These are phyloP conservation scores for Termitomyces sp. DNA, from an alignment of 1,284 basidiomycete species.

Conservation along the genomic window DNA sequence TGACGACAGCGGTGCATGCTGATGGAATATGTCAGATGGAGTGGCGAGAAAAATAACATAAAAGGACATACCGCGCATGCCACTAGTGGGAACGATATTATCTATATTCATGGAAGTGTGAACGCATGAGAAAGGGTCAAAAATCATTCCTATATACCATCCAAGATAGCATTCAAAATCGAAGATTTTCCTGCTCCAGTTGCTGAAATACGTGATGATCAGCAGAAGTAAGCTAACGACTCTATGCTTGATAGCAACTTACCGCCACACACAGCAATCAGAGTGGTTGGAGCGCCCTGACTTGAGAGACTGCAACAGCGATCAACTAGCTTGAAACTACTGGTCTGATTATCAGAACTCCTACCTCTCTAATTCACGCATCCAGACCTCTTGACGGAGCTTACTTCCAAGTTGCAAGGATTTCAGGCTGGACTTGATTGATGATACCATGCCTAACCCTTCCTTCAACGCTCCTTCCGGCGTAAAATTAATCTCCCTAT, in stretches of 20 bases:
- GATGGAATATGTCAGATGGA: slow-evolving; percentile 5
- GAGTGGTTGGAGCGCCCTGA: slow-evolving; percentile 47
- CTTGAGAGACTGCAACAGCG: slow-evolving; percentile 34
- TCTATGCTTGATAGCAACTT: slow-evolving; percentile 15
- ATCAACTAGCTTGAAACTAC: slow-evolving; percentile 1
- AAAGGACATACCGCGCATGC: slow-evolving; percentile 48
- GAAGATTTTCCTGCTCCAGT: slow-evolving; percentile 61
- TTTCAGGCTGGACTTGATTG: slow-evolving; percentile 38
- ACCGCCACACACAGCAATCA: slow-evolving; percentile 62
- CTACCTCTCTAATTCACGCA: slow-evolving; percentile 47
- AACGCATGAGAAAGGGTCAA: slow-evolving; percentile 7
- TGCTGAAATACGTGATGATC: slow-evolving; percentile 27
- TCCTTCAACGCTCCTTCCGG: slow-evolving; percentile 47
- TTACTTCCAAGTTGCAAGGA: slow-evolving; percentile 48
- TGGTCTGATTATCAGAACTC: slow-evolving; percentile 10
- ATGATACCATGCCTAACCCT: slow-evolving; percentile 49
- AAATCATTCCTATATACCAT: slow-evolving; percentile 32
- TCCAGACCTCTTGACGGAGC: slow-evolving; percentile 54
- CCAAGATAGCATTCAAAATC: slow-evolving; percentile 53
- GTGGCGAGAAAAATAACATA: background rate
- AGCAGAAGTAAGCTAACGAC: background rate
- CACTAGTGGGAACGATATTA: slow-evolving; percentile 59
- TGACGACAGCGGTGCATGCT: slow-evolving; percentile 69
- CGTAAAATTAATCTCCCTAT: slow-evolving; percentile 41
- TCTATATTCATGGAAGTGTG: slow-evolving; percentile 28